These are phyloP conservation scores for Hylodesmum podocarpum DNA, from an alignment of 306 rosid genomes.

Conservation along the genomic window DNA sequence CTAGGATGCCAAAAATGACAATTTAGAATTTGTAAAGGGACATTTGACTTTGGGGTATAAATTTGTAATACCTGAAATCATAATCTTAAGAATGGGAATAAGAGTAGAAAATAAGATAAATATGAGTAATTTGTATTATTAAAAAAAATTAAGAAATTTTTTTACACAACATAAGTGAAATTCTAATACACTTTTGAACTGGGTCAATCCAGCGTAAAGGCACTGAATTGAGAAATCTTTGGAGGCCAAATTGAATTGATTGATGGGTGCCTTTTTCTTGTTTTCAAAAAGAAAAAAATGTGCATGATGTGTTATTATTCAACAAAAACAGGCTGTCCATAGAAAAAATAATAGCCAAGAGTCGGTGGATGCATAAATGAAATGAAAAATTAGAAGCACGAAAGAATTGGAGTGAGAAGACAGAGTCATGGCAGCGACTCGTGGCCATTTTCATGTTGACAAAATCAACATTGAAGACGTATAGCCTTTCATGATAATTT, in stretches of 20 bases:
- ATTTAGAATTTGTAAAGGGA: neutral
- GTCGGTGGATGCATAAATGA: slow-evolving; percentile 40
- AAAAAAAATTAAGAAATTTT: too few relatives aligned
- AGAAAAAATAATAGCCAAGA: neutral
- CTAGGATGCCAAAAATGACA: slow-evolving; percentile 20
- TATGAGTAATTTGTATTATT: too few relatives aligned
- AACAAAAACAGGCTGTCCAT: slow-evolving; percentile 35
- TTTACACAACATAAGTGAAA: too few relatives aligned
- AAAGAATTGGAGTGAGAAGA: slow-evolving; percentile 28
- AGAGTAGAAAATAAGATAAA: too few relatives aligned
- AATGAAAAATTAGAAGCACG: slow-evolving; percentile 29
- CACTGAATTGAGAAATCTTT: slow-evolving; percentile 16
- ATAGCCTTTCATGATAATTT: slow-evolving; percentile 14
- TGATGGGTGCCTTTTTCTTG: slow-evolving; percentile 24
- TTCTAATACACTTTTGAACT: slow-evolving; percentile 22
- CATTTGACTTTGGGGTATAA: too few relatives aligned
- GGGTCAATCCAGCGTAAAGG: slow-evolving; percentile 26
- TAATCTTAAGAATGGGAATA: too few relatives aligned
- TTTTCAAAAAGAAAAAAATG: slow-evolving; percentile 32
- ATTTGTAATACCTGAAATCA: too few relatives aligned
- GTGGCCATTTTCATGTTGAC: slow-evolving; percentile 29
- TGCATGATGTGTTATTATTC: slow-evolving; percentile 34
- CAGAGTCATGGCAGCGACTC: slow-evolving; percentile 32
- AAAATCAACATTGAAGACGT: slow-evolving; percentile 27
- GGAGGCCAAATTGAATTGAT: slow-evolving; percentile 25